These are phyloP conservation scores for Ganoderma multipileum DNA, from an alignment of 1,284 basidiomycete species.

Conservation along the genomic window DNA sequence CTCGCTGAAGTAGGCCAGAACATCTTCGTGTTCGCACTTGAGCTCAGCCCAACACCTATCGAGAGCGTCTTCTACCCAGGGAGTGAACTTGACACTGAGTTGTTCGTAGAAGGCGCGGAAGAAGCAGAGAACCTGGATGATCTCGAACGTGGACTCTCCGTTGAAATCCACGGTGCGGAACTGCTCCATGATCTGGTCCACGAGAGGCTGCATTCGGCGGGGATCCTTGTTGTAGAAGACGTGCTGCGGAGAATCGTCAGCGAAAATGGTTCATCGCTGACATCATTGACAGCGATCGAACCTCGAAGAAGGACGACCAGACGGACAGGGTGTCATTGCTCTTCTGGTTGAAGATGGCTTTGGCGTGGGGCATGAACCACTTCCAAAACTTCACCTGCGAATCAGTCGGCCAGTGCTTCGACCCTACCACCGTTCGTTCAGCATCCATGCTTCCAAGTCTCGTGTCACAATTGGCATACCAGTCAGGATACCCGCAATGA, in stretches of 20 bases:
- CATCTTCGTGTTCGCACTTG: constrained; percentile 81
- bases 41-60: constrained; percentile 77
- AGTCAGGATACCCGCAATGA: constrained; percentile 81
- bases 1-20: constrained; percentile 77
- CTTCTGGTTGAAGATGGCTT: constrained; percentile 68
- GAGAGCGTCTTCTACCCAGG: constrained; percentile 77
- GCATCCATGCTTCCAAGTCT: not conserved
- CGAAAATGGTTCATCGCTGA: constrained; percentile 10
- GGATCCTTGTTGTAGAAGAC: constrained; percentile 85
- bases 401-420: constrained; percentile 86
- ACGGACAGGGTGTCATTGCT: constrained; percentile 72
- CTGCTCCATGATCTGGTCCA: constrained; percentile 74
- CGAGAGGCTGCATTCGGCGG: constrained; percentile 79
- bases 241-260: constrained; percentile 51
- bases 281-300: constrained; percentile 36
- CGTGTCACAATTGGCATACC: constrained; percentile 45
- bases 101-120: constrained; percentile 75
- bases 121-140: constrained; percentile 64
- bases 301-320: constrained; percentile 77
- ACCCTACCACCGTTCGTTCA: constrained; percentile 48
- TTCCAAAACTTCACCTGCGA: constrained; percentile 79
- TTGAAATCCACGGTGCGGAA: constrained; percentile 76
- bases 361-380: constrained; percentile 80
- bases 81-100: constrained; percentile 79
- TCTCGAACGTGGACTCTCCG: constrained; percentile 78